phyloP scores from a whole-genome alignment of 805 yeast species.

The Metschnikowia corniflorae region DNA sequence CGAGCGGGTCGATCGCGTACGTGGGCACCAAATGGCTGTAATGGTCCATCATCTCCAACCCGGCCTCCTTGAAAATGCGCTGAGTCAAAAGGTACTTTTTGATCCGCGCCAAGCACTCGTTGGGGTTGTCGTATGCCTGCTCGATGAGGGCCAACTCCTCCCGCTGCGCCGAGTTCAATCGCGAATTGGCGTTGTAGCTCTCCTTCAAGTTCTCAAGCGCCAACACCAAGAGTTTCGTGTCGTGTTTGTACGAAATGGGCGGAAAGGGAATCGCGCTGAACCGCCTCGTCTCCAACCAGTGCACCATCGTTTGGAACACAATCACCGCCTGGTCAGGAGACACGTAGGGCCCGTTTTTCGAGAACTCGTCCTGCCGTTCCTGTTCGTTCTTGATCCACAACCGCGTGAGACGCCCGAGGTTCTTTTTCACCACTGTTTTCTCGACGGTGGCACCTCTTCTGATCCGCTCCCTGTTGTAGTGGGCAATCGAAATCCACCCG shows the following conservation, averaged over 20 bases:
- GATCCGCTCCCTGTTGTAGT: constrained; percentile 85
- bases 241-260: constrained; percentile 86
- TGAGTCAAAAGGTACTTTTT: constrained; percentile 82
- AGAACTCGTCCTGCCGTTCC: constrained; percentile 75
- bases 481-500: constrained; percentile 93
- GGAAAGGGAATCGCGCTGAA: constrained; percentile 93
- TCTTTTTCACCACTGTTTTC: constrained; percentile 90
- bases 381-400: constrained; percentile 92
- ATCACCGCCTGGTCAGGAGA: constrained; percentile 86
- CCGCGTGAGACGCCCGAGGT: constrained; percentile 85
- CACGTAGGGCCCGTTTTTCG: constrained; percentile 83
- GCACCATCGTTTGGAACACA: constrained; percentile 80
- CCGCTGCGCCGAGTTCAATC: constrained; percentile 81
- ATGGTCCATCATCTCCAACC: constrained; percentile 86
- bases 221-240: constrained; percentile 80
- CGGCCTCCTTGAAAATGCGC: constrained; percentile 86
- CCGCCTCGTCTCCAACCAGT: constrained; percentile 82
- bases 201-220: constrained; percentile 90
- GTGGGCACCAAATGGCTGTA: constrained; percentile 83
- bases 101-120: constrained; percentile 81
- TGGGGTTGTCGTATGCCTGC: constrained; percentile 96
- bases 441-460: constrained; percentile 89
- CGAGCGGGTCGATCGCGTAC: constrained; percentile 84
- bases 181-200: constrained; percentile 56
- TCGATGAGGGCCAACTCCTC: constrained; percentile 92